phyloP scores from a whole-genome alignment of 345 rosid species.

The Eucalyptus tenuipes region DNA sequence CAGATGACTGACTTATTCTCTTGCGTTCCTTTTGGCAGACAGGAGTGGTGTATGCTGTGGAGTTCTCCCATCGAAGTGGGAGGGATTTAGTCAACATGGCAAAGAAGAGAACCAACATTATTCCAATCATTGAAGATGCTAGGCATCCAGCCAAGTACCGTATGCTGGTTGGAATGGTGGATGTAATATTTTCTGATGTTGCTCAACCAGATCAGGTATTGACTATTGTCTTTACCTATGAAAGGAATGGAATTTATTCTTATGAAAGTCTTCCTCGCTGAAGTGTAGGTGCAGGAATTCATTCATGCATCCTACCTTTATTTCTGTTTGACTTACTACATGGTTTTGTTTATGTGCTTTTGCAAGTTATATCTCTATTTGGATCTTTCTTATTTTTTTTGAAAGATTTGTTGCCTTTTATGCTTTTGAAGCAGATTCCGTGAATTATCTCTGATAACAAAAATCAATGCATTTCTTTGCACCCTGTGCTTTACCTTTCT shows the following conservation, averaged over 20 bases:
- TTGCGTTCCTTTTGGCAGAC: conserved; percentile 17
- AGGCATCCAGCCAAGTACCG: conserved; percentile 96
- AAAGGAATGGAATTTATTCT: not conserved
- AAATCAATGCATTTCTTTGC: not conserved
- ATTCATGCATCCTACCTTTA: not conserved
- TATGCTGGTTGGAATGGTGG: conserved; percentile 99
- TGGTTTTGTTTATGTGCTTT: not conserved
- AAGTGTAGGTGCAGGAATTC: not conserved
- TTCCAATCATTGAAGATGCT: conserved; percentile 97
- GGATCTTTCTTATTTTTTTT: not conserved
- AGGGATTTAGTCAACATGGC: conserved; percentile 99
- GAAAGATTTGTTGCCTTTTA: not conserved
- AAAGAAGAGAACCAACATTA: conserved; percentile 85
- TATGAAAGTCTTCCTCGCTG: not conserved
- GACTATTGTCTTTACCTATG: not conserved
- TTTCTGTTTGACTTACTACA: not conserved
- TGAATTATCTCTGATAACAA: not conserved
- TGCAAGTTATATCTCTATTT: not conserved
- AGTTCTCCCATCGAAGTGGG: conserved; percentile 96
- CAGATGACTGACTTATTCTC: not conserved
- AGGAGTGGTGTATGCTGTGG: conserved; percentile 93
- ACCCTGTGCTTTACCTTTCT: not conserved
- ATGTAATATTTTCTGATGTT: conserved; percentile 98
- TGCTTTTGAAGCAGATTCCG: not conserved
- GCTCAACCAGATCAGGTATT: conserved; percentile 99